phyloP scores from a whole-genome alignment of 768 basidiomycete species.

The Phylloporus sp. region DNA sequence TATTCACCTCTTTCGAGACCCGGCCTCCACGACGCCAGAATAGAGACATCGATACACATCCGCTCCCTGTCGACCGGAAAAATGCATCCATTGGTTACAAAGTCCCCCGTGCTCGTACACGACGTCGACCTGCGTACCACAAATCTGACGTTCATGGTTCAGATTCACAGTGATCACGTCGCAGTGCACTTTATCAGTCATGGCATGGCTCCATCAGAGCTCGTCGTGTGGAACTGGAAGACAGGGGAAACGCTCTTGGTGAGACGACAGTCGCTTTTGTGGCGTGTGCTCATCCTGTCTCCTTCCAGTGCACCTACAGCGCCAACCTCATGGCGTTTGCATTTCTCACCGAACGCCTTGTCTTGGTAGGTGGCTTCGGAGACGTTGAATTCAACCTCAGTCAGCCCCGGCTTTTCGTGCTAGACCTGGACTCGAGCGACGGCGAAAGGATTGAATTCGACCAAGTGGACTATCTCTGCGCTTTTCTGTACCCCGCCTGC shows the following conservation, averaged over 20 bases:
- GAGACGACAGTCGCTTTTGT: conserved; percentile 19
- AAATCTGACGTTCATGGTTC: conserved; percentile 42
- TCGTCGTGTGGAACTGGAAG: conserved; percentile 67
- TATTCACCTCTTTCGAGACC: conserved; percentile 13
- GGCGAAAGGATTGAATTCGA: conserved; percentile 27
- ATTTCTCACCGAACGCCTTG: conserved; percentile 38
- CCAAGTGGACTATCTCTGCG: conserved; percentile 32
- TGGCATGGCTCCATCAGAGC: conserved; percentile 36
- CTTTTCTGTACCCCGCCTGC: conserved; percentile 41
- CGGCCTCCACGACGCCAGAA: conserved; percentile 7
- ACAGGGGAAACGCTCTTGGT: conserved; percentile 48
- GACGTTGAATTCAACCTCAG: conserved; percentile 18
- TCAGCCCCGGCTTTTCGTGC: conserved; percentile 31
- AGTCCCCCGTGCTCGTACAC: conserved; percentile 30
- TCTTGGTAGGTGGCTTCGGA: conserved; percentile 34
- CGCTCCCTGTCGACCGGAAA: conserved; percentile 42
- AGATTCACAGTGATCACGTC: conserved; percentile 49
- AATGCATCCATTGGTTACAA: conserved; percentile 40
- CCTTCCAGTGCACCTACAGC: conserved; percentile 23
- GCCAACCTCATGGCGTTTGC: conserved; percentile 37
- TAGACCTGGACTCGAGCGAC: conserved; percentile 37
- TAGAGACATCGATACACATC: conserved; percentile 36
- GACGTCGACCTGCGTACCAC: conserved; percentile 15
- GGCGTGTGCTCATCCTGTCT: neutral
- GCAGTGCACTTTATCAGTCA: conserved; percentile 43